Percentiles rank a stretch among this genome's conserved stretches.
Conservation (phyloP, 108 stramenopile species). For the Seminavis robusta region DNA sequence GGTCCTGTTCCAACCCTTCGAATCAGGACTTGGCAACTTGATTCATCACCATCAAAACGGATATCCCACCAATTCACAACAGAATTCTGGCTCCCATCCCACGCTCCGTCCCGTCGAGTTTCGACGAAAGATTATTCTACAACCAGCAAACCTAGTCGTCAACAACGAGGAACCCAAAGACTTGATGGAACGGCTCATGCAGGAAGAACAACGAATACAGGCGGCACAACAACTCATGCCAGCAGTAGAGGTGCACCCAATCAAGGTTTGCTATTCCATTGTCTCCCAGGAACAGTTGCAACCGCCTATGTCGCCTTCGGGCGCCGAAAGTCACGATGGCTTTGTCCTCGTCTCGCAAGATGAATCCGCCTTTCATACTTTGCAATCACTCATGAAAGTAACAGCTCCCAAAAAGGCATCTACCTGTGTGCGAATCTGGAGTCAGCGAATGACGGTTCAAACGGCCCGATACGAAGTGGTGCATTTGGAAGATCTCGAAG, state of each 20-base stretch:
- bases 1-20: slow-evolving; percentile 49
- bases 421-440: slow-evolving; percentile 62
- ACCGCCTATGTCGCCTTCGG: background rate
- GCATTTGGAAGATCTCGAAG: no score
- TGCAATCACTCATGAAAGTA: slow-evolving; percentile 44
- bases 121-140: slow-evolving; percentile 40
- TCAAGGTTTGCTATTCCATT: slow-evolving; percentile 53
- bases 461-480: slow-evolving; percentile 11
- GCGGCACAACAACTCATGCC: slow-evolving; percentile 19
- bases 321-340: slow-evolving; percentile 16
- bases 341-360: slow-evolving; percentile 59
- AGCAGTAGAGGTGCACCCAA: slow-evolving; percentile 64
- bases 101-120: slow-evolving; percentile 69
- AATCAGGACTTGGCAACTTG: background rate
- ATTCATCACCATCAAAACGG: slow-evolving; percentile 1
- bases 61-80: background rate
- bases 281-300: slow-evolving; percentile 25
- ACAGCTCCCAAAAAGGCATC: slow-evolving; percentile 50
- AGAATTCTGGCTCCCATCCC: background rate
- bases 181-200: slow-evolving; percentile 40
- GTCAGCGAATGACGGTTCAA: slow-evolving; percentile 8
- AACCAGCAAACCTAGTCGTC: slow-evolving; percentile 10
- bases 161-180: slow-evolving; percentile 18
- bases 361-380: slow-evolving; percentile 27
- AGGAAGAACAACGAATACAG: slow-evolving; percentile 19